Evolutionary conservation across 2,329 filamentous ascomycete species (phyloP), one percentile per base, ranked within the genome.

Genomic region (Aspergillus calidoustus): DNA sequence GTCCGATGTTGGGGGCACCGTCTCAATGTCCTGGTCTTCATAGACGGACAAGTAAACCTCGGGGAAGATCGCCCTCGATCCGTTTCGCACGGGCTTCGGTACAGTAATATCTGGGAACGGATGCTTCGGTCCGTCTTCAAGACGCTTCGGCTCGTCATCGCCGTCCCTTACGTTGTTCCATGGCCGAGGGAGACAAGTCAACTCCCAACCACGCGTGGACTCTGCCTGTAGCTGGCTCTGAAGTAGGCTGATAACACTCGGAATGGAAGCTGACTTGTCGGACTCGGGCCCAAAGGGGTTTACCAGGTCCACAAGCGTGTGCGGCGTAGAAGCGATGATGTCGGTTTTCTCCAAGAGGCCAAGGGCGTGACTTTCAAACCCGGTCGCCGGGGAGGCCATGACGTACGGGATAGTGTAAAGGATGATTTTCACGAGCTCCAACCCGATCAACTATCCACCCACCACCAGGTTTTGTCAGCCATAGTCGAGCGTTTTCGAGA

Each of bases 1-100:
- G 73, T 89, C 87, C 3, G 86, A 86, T 11, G 87, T 87, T 3
- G 89, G 85, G 34, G 95, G 95, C 9, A 99, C 95, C 1, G 94
- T 96, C 76, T 94, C 89, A 47, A 96, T 83, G 17, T 96, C 92
- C 74, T 97, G 93, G 66, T 91, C 86, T 6, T 88, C 85, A 74
- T 96, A 99, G 53, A 98, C 92, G 1, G 95, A 98, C 74, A 96
- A 91, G 79, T 93, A 97, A 25, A 97, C 85, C 77, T 99, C 95
- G 0, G 95, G 95, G 74, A 97, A 97, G 49, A 97, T 82, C 2
- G 91, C 84, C 56, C 88, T 87, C 8, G 89, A 82, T 1, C 93
- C 94, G 31, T 90, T 85, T 59, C 88, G 84, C 58, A 97, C 88
- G 1, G 88, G 87, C 52, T 89, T 85, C 0, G 95, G 94, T 55